These are phyloP conservation scores for Stagonosporopsis cucurbitacearum DNA, from an alignment of 2,329 filamentous ascomycete species.

Conservation along the genomic window DNA sequence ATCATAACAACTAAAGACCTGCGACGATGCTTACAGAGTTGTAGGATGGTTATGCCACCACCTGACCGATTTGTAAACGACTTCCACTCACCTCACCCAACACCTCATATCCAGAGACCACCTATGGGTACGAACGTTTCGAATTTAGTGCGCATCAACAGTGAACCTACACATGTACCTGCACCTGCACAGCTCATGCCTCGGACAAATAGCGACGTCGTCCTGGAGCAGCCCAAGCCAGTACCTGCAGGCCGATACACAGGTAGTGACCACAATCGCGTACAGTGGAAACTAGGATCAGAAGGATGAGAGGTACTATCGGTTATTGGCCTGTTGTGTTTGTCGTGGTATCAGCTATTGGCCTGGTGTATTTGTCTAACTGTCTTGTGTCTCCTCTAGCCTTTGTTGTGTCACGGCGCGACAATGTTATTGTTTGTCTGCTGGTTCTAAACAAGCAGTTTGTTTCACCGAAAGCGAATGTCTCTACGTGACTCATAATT, in stretches of 20 bases:
- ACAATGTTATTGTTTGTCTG: not conserved
- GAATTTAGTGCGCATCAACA: constrained; percentile 29
- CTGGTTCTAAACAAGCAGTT: not conserved
- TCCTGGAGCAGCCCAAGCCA: constrained; percentile 36
- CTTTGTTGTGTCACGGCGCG: not conserved
- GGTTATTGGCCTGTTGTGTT: not conserved
- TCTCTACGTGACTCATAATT: not conserved
- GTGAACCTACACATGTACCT: constrained; percentile 25
- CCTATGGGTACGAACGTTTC: constrained; percentile 5
- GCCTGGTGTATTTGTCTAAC: not conserved
- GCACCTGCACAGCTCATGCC: constrained; percentile 22
- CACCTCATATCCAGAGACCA: constrained; percentile 29
- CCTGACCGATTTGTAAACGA: constrained; percentile 24
- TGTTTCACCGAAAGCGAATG: not conserved
- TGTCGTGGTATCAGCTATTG: not conserved
- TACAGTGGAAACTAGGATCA: constrained; percentile 46
- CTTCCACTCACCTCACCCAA: constrained; percentile 29
- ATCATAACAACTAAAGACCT: not conserved
- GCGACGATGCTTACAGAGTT: not conserved
- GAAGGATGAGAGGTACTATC: constrained; percentile 25
- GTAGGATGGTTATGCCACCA: constrained; percentile 6
- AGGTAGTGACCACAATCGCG: constrained; percentile 28
- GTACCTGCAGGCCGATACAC: constrained; percentile 29
- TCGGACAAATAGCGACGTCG: constrained; percentile 36
- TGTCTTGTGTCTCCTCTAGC: not conserved